Evolutionary conservation across 192 early-diverging fungal species (phyloP).

Genomic region (Backusella australiensis): DNA sequence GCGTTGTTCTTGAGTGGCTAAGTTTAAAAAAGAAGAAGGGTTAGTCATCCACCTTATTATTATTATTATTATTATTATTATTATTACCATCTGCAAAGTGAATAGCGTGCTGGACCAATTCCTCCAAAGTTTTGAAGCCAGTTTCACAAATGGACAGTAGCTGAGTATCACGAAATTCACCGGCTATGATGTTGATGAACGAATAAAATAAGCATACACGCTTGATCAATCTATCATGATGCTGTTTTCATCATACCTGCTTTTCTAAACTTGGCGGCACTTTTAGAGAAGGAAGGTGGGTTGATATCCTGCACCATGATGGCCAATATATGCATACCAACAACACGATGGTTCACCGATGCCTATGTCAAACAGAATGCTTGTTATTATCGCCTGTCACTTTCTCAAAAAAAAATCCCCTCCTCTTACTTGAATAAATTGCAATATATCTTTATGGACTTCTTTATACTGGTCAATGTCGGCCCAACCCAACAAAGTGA

Average conservation of each 20-base stretch:
- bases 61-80: background rate
- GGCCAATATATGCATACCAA: conserved; percentile 67
- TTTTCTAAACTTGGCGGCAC: conserved; percentile 68
- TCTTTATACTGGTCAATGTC: conserved; percentile 67
- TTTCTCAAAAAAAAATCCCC: background rate
- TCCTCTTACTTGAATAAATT: conserved; percentile 55
- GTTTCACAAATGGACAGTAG: conserved; percentile 31
- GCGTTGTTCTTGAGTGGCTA: conserved; percentile 38
- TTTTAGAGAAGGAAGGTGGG: conserved; percentile 53
- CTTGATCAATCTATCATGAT: background rate
- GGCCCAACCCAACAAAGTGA: conserved; percentile 73
- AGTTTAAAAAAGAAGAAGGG: background rate
- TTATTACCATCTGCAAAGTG: conserved; percentile 40
- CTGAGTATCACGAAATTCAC: conserved; percentile 46
- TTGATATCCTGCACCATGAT: conserved; percentile 78
- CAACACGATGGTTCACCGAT: conserved; percentile 51
- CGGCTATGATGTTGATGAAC: conserved; percentile 27
- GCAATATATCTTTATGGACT: conserved; percentile 47
- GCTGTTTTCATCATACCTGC: conserved; percentile 42
- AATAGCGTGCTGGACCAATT: conserved; percentile 36
- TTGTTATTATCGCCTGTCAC: background rate
- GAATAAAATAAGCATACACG: background rate
- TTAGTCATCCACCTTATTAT: no score
- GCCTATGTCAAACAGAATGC: conserved; percentile 35
- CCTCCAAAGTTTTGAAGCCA: conserved; percentile 39